Conservation (phyloP, 331 rosid species). For the Rhamnella rubrinervis region DNA sequence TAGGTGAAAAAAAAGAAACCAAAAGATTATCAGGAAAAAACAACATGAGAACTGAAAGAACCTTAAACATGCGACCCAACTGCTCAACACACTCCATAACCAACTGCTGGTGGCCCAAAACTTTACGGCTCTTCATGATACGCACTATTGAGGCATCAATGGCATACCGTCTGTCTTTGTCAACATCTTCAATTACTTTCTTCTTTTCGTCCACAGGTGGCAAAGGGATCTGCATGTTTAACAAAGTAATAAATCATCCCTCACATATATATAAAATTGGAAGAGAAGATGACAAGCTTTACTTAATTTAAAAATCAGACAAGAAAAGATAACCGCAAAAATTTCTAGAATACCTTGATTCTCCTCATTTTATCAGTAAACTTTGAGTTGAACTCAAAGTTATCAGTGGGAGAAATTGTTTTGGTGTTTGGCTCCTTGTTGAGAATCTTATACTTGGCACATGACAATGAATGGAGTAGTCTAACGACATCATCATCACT, state of each 20-base stretch:
- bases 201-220: slow-evolving; percentile 66
- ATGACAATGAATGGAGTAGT: slow-evolving; percentile 91
- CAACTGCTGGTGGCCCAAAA: slow-evolving; percentile 85
- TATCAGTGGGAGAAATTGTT: slow-evolving; percentile 62
- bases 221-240: slow-evolving; percentile 46
- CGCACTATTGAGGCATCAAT: slow-evolving; percentile 98
- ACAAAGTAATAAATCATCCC: background rate
- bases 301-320: background rate
- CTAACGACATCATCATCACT: slow-evolving; percentile 83
- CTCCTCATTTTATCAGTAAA: slow-evolving; percentile 97
- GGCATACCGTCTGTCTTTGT: slow-evolving; percentile 94
- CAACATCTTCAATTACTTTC: slow-evolving; percentile 84
- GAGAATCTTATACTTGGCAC: slow-evolving; percentile 93
- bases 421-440: slow-evolving; percentile 87
- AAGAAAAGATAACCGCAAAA: slow-evolving; percentile 7
- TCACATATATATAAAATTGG: background rate
- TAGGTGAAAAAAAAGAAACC: slow-evolving; percentile 6
- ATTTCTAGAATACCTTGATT: slow-evolving; percentile 61
- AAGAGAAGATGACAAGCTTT: background rate
- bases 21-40: background rate
- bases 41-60: slow-evolving; percentile 7
- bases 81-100: slow-evolving; percentile 98
- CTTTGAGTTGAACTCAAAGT: slow-evolving; percentile 85
- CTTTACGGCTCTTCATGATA: slow-evolving; percentile 96
- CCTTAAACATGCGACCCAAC: slow-evolving; percentile 98